phyloP scores from a whole-genome alignment of 805 yeast genomes.

The Candida takata region DNA sequence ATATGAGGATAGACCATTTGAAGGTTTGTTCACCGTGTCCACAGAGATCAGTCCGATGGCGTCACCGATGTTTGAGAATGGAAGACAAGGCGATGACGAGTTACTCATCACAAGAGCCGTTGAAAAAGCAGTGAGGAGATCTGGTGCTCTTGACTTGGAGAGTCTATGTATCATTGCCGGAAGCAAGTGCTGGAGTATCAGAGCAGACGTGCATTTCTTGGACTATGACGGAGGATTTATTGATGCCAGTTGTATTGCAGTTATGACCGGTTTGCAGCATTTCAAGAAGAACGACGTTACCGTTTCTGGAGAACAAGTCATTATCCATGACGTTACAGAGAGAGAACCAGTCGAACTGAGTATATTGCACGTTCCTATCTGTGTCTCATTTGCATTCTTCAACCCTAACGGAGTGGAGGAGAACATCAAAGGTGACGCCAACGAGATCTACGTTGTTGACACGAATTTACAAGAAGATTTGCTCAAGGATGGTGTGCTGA shows the following conservation, averaged over 20 bases:
- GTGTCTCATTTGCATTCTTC: conserved; percentile 83
- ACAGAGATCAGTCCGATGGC: conserved; percentile 92
- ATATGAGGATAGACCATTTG: conserved; percentile 86
- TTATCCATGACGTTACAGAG: conserved; percentile 66
- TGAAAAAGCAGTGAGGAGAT: conserved; percentile 86
- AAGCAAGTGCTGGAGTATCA: conserved; percentile 79
- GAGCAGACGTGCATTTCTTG: conserved; percentile 85
- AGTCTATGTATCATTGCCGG: conserved; percentile 89
- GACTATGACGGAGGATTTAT: conserved; percentile 91
- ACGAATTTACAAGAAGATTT: conserved; percentile 72
- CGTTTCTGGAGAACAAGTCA: conserved; percentile 55
- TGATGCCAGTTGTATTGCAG: conserved; percentile 87
- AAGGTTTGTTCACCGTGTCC: conserved; percentile 77
- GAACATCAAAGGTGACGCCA: conserved; percentile 60
- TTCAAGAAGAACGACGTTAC: conserved; percentile 80
- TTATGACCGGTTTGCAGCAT: conserved; percentile 77
- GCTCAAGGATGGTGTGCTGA: conserved; percentile 69
- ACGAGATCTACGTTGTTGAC: conserved; percentile 64
- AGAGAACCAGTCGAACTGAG: conserved; percentile 84
- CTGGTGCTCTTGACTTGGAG: conserved; percentile 88
- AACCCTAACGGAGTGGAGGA: conserved; percentile 59
- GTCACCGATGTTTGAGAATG: conserved; percentile 71
- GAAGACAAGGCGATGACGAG: conserved; percentile 70
- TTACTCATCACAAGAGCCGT: conserved; percentile 72
- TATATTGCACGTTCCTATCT: conserved; percentile 81